Conservation (phyloP, 306 rosid genomes). For the Nissolia schottii region DNA sequence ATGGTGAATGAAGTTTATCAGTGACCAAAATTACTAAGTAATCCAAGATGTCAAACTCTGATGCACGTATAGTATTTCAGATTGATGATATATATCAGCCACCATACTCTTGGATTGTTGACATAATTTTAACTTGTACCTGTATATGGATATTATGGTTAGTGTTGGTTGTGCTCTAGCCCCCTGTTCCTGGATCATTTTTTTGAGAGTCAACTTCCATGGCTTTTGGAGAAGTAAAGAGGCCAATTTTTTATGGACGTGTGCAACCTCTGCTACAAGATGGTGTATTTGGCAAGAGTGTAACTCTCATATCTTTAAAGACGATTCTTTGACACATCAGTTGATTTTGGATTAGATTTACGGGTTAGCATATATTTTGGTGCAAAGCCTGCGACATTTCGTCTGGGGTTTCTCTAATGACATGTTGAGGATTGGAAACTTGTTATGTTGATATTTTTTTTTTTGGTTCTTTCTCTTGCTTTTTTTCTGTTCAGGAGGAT, state of each 20-base stretch:
- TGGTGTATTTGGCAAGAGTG: too few species aligned
- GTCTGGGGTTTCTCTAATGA: background rate
- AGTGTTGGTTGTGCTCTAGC: background rate
- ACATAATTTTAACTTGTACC: background rate
- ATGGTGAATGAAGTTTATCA: background rate
- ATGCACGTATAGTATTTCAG: background rate
- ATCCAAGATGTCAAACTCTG: slow-evolving; percentile 1
- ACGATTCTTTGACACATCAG: too few species aligned
- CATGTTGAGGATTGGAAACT: background rate
- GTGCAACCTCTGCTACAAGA: background rate
- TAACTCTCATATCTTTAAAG: too few species aligned
- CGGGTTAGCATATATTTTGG: background rate
- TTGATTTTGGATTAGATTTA: background rate
- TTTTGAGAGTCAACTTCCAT: background rate
- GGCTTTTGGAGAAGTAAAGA: background rate
- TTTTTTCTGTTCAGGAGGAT: too few species aligned
- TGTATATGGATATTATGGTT: background rate
- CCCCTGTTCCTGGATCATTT: background rate
- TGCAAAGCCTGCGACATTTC: background rate
- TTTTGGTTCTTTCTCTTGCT: too few species aligned
- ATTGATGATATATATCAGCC: background rate
- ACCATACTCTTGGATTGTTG: slow-evolving; percentile 7
- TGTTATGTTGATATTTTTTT: too few species aligned
- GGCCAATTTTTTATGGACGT: background rate
- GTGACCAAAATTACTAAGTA: background rate